These are phyloP conservation scores for Ramaria sp. DNA, from an alignment of 768 basidiomycete genomes.

Conservation along the genomic window DNA sequence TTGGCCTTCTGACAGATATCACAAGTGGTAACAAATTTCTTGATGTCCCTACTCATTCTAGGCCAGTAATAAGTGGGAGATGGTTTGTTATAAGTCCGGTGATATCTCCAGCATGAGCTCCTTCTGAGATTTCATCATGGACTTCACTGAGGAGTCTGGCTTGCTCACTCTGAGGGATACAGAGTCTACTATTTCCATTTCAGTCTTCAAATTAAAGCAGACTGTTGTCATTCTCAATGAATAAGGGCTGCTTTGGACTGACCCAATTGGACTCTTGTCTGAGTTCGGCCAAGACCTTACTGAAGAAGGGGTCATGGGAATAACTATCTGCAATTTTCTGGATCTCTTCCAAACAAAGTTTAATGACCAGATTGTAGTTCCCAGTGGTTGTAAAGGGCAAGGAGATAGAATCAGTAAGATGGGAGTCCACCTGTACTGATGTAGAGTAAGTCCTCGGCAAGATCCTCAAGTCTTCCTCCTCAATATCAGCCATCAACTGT, in stretches of 20 bases:
- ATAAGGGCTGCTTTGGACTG: slow-evolving; percentile 19
- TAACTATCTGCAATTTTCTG: background rate
- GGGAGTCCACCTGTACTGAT: background rate
- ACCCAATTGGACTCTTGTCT: background rate
- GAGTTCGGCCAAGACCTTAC: background rate
- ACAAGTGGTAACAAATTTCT: too few species aligned
- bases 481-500: background rate
- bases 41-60: too few species aligned
- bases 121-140: too few species aligned
- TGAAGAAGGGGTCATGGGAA: background rate
- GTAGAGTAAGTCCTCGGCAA: background rate
- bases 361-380: background rate
- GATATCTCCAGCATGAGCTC: too few species aligned
- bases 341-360: background rate
- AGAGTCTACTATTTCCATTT: too few species aligned
- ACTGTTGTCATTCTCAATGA: slow-evolving; percentile 20
- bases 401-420: background rate
- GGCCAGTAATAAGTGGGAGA: too few species aligned
- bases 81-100: too few species aligned
- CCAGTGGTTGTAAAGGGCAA: slow-evolving; percentile 2
- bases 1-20: too few species aligned
- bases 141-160: too few species aligned
- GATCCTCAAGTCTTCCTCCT: background rate
- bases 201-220: too few species aligned
- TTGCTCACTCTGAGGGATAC: too few species aligned